Percentiles rank a stretch among this genome's conserved stretches.
Evolutionary conservation across 129 eudicot genomes (phyloP).

Genomic region (Calendula officinalis): DNA sequence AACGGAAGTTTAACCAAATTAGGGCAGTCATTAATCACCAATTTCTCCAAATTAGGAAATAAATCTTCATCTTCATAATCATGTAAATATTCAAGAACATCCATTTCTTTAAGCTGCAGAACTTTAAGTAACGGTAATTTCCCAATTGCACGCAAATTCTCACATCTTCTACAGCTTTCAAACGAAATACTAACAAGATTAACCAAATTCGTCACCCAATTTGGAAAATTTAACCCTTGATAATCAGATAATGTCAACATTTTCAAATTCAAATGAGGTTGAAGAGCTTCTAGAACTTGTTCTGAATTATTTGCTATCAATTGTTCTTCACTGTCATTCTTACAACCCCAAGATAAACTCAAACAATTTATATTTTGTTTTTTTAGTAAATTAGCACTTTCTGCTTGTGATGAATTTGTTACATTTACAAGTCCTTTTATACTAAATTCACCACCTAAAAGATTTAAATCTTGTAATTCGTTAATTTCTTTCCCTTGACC

Average conservation of each 20-base stretch:
- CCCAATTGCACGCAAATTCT: constrained; percentile 21
- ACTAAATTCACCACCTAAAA: constrained; percentile 37
- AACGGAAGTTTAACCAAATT: constrained; percentile 25
- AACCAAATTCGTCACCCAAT: constrained; percentile 32
- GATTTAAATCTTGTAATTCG: constrained; percentile 35
- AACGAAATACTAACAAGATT: constrained; percentile 35
- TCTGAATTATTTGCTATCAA: constrained; percentile 19
- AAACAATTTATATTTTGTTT: constrained; percentile 34
- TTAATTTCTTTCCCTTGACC: constrained; percentile 24
- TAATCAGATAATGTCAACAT: constrained; percentile 29
- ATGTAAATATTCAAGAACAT: constrained; percentile 23
- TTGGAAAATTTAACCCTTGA: constrained; percentile 29
- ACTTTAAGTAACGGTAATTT: constrained; percentile 35
- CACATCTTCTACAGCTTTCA: constrained; percentile 33
- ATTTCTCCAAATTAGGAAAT: constrained; percentile 30
- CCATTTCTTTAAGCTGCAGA: constrained; percentile 36
- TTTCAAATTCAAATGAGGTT: constrained; percentile 33
- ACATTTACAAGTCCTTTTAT: constrained; percentile 33
- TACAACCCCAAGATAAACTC: constrained; percentile 31
- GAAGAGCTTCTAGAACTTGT: constrained; percentile 34
- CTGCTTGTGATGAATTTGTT: constrained; percentile 19
- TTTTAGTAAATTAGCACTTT: constrained; percentile 21
- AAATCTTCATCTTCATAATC: constrained; percentile 6
- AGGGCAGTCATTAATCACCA: constrained; percentile 19
- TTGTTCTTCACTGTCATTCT: constrained; percentile 7